Conservation (phyloP, 2,329 filamentous ascomycete genomes). For the Pleoardoris graminearum region DNA sequence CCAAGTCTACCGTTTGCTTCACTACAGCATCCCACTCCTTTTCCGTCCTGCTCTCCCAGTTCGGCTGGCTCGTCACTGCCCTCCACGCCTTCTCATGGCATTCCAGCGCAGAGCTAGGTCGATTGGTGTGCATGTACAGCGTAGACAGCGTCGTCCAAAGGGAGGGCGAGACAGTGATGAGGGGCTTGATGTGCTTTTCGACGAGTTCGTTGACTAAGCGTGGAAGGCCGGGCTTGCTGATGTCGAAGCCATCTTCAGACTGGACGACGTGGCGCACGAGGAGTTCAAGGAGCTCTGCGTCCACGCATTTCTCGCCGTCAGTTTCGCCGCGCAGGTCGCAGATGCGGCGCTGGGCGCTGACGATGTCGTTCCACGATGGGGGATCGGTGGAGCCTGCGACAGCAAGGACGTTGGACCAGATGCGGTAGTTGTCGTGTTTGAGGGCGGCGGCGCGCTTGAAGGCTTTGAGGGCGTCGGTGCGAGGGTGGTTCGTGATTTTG, state of each 20-base stretch:
- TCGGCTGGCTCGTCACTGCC: conserved; percentile 62
- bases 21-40: conserved; percentile 74
- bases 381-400: conserved; percentile 78
- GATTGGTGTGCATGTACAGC: conserved; percentile 72
- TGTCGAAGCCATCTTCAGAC: conserved; percentile 45
- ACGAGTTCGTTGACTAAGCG: conserved; percentile 71
- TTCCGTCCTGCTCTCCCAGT: conserved; percentile 60
- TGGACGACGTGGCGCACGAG: conserved; percentile 72
- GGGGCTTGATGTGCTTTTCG: conserved; percentile 73
- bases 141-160: conserved; percentile 77
- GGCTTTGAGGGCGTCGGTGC: conserved; percentile 76
- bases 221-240: conserved; percentile 54
- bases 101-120: conserved; percentile 73
- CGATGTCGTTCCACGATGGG: conserved; percentile 72
- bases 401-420: conserved; percentile 96
- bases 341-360: conserved; percentile 73
- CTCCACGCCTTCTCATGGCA: conserved; percentile 92
- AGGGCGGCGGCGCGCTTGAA: conserved; percentile 85
- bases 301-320: conserved; percentile 76
- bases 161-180: conserved; percentile 78
- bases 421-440: conserved; percentile 84
- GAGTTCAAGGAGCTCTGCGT: conserved; percentile 70
- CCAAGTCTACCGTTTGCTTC: conserved; percentile 76
- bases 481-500: conserved; percentile 48
- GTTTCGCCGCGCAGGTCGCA: conserved; percentile 70